Percentiles rank a stretch among this genome's conserved stretches.
Evolutionary conservation across 805 yeast species (phyloP).

Genomic region (Metahyphopichia silvanorum): DNA sequence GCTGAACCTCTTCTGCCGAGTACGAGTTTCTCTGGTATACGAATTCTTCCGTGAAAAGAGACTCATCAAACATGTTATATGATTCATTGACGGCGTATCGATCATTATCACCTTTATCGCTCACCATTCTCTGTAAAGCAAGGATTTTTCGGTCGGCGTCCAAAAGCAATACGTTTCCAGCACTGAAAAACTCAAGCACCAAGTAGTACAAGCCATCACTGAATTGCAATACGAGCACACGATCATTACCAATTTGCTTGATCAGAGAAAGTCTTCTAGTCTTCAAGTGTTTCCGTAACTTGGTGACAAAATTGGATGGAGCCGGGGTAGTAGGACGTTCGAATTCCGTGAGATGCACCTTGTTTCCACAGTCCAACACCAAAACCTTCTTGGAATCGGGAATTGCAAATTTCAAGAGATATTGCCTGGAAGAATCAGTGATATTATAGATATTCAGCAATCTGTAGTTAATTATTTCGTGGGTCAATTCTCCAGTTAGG

Average conservation of each 20-base stretch:
- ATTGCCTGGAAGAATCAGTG: constrained; percentile 67
- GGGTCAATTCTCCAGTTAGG: constrained; percentile 61
- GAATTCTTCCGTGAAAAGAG: constrained; percentile 34
- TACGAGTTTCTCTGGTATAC: constrained; percentile 14
- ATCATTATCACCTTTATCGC: constrained; percentile 62
- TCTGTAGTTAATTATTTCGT: constrained; percentile 58
- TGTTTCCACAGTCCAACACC: constrained; percentile 83
- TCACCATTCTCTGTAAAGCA: constrained; percentile 74
- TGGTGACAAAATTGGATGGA: constrained; percentile 84
- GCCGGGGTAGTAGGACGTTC: constrained; percentile 76
- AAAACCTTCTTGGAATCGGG: constrained; percentile 79
- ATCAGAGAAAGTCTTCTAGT: constrained; percentile 72
- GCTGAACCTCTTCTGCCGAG: constrained; percentile 24
- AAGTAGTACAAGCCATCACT: constrained; percentile 76
- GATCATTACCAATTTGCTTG: constrained; percentile 72
- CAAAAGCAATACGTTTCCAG: constrained; percentile 82
- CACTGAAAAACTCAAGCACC: constrained; percentile 90
- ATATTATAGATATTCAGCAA: constrained; percentile 84
- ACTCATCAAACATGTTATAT: constrained; percentile 59
- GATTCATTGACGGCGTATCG: constrained; percentile 71
- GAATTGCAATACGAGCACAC: constrained; percentile 81
- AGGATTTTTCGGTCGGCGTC: constrained; percentile 67
- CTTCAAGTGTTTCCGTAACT: constrained; percentile 82
- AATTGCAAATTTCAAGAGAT: constrained; percentile 71
- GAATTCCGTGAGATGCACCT: constrained; percentile 73